Base-by-base conservation (phyloP, 345 rosid species). In the Citrus unshiu region DNA sequence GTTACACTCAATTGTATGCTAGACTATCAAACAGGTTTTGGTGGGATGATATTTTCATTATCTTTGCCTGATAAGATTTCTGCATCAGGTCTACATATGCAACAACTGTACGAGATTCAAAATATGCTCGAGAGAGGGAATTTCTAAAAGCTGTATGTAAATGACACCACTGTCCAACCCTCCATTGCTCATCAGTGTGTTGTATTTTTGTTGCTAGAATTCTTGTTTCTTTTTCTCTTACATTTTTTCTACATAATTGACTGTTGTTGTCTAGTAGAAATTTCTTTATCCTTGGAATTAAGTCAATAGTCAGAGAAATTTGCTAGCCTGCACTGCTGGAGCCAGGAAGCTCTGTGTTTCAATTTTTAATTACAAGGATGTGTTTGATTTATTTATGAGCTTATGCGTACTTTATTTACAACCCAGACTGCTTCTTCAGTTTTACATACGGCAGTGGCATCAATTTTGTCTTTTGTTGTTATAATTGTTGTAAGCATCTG, bases 131-230 rank as follows among this genome's bases (percentile, higher is more conserved):
- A 70, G 97, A 94, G 83, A 91, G 97, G 85, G 98, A 94, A 70
- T 96, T 96, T 84, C 92, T 96, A 73, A 90, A 91, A 87, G 98
- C 92, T 86, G 99, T 95, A 93, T 78, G 99, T 80, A 70, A 78
- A 65, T 46, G 39, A 72, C 40, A 51, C 21, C 73, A 83, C 29
- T 69, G 10, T 69, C 37, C n/a, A 35, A 72, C 67, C 72, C 74
- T 58, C 22, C 25, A 78, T 43, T 32, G 8, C 74, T 35, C 25
- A 67, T 51, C 73, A n/a, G 24, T 22, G 64, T 77, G 40, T 69
- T 21, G 14, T 51, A 22, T 65, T 62, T 73, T 73, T 24, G 8
- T 68, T 60, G 21, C 35, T 57, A 62, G 18, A 13, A 16, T 27
- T n/a, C 14, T 27, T 40, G 16, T 71, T 35, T 46, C 21, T 62